Conservation (phyloP, 305 asterid species). For the Rubia peregrina region DNA sequence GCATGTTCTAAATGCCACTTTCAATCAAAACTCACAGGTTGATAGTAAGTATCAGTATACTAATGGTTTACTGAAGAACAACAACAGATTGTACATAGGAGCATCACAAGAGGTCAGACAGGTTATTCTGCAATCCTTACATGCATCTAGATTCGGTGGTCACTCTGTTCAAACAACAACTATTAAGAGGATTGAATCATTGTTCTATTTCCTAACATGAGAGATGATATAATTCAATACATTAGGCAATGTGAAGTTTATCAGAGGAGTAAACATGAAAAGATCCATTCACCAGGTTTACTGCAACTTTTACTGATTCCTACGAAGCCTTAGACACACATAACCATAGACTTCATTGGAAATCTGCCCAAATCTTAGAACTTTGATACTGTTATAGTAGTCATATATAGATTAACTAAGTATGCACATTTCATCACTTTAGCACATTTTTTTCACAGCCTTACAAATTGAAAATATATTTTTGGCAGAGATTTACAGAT, state of each 20-base stretch:
- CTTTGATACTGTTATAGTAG: too few relatives aligned
- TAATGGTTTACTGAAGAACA: background rate
- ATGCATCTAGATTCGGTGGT: background rate
- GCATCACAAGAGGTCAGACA: background rate
- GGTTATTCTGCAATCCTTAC: background rate
- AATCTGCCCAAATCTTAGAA: too few relatives aligned
- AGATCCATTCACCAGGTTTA: too few relatives aligned
- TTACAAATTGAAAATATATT: too few relatives aligned
- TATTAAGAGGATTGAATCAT: background rate
- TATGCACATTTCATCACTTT: too few relatives aligned
- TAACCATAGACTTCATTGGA: too few relatives aligned
- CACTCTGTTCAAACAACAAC: background rate
- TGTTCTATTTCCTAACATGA: constrained; percentile 9
- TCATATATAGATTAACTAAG: too few relatives aligned
- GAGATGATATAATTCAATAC: background rate
- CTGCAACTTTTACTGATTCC: too few relatives aligned
- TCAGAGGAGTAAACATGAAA: constrained; percentile 3
- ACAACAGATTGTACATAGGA: background rate
- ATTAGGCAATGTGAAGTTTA: background rate
- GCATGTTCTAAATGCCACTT: background rate
- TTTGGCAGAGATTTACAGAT: too few relatives aligned
- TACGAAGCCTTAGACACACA: too few relatives aligned
- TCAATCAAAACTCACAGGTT: background rate
- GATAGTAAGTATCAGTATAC: background rate
- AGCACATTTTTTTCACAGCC: too few relatives aligned